Evolutionary conservation across 441 rosid genomes (phyloP).

Genomic region (Jatropha multifida): DNA sequence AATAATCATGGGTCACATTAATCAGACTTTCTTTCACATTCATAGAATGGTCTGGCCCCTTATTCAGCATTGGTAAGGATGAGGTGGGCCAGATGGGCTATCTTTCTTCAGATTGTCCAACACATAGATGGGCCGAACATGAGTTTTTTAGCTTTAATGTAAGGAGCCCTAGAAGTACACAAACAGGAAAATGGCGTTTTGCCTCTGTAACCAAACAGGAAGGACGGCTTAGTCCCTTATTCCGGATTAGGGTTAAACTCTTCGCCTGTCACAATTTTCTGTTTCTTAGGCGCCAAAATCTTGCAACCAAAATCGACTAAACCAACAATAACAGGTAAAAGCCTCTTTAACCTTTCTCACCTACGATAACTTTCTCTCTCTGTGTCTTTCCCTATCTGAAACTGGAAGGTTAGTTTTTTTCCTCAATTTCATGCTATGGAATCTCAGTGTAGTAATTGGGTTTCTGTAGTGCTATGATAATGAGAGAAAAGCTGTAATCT

Average conservation of each 20-base stretch:
- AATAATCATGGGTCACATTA: too few species aligned
- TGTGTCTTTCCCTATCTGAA: neutral
- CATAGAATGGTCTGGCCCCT: too few species aligned
- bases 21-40: too few species aligned
- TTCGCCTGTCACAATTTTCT: conserved; percentile 30
- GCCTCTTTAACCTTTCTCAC: neutral
- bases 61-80: too few species aligned
- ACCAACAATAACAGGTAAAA: conserved; percentile 16
- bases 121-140: neutral
- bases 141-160: neutral
- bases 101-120: neutral
- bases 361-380: neutral
- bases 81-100: neutral
- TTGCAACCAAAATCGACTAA: conserved; percentile 14
- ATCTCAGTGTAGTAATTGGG: neutral
- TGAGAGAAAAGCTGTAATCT: neutral
- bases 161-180: neutral
- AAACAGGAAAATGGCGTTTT: neutral
- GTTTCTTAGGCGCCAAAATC: conserved; percentile 47
- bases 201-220: conserved; percentile 59
- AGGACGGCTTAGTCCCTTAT: conserved; percentile 28
- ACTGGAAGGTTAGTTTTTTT: neutral
- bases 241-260: conserved; percentile 62
- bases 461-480: neutral
- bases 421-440: neutral